Evolutionary conservation across 768 basidiomycete genomes (phyloP), one percentile per base, ranked within the genome.

Genomic region (Myochromella boudieri): DNA sequence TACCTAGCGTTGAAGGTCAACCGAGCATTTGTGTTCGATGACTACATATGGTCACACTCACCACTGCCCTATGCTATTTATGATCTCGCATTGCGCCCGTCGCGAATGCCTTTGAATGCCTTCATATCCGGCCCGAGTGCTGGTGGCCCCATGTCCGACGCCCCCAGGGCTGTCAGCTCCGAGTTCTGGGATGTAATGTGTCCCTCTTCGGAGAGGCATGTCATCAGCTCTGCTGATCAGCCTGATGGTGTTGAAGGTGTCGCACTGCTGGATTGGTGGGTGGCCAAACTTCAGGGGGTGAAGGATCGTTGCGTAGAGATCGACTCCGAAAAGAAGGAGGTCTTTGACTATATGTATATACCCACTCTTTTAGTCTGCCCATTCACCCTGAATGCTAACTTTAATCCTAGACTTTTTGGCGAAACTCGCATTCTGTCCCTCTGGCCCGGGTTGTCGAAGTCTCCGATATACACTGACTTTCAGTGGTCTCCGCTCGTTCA

Each of bases 11-110:
- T 76, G 29, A 54, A 60, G 22, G 58, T 75, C 6, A 72, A 80
- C 46, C 63, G 79, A 10, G 74, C 77, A 1, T 82, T 74, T 45
- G 81, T 83, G 2, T 85, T 83, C 48, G 77, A 81, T 47, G 80
- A 82, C 54, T 82, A 81, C 46, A 70, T 68, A 15, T 83, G 80
- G 80, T 81, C 81, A 0, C 76, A 73, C 32, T 53, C 67, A 0
- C 74, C 78, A 1, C 57, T 78, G 18, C 74, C 78, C 1, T 81
- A 76, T 59, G 75, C 78, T 1, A 37, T 80, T 1, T 77, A 81
- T 47, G 77, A 75, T 48, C 70, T 76, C 38, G 65, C 74, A 0
- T 63, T 82, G 38, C 69, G 80, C 15, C 73, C 77, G 2, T 65
- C 74, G 0, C 67, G 67, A 3, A 69, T 81, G 29, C 82, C 82